A percentile compares a stretch with the other conserved stretches of the same genome.
These are phyloP conservation scores for Apostasia shenzhenica DNA, from an alignment of 106 monocot species.

Conservation along the genomic window DNA sequence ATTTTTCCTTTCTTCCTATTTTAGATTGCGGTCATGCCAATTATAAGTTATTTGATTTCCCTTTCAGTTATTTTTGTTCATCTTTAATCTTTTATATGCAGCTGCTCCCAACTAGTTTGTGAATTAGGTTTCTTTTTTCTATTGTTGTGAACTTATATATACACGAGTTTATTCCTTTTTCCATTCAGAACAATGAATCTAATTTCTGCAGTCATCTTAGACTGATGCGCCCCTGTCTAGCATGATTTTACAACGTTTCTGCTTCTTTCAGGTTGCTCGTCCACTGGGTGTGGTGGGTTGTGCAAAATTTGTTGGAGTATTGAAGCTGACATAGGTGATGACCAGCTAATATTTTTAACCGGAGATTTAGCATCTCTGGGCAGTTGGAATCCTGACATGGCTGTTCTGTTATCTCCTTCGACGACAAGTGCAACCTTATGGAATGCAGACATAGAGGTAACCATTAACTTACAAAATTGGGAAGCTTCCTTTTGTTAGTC, in stretches of 20 bases:
- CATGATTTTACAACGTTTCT: background rate
- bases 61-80: background rate
- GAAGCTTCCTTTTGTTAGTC: background rate
- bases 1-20: background rate
- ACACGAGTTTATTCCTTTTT: background rate
- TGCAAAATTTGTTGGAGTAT: constrained; percentile 70
- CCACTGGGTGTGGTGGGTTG: constrained; percentile 23
- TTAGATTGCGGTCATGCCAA: background rate
- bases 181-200: background rate
- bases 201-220: background rate
- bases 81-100: constrained; percentile 3
- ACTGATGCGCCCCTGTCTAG: background rate
- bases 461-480: background rate
- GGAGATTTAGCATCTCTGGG: constrained; percentile 79
- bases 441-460: constrained; percentile 65
- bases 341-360: constrained; percentile 48
- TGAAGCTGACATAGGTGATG: constrained; percentile 74
- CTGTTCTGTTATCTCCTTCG: constrained; percentile 59
- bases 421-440: constrained; percentile 48
- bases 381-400: constrained; percentile 80
- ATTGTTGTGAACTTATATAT: background rate
- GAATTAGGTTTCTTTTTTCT: background rate
- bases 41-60: background rate
- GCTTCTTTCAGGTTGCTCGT: constrained; percentile 41
- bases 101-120: constrained; percentile 8